These are phyloP conservation scores for Crithidia fasciculata DNA, from an alignment of 208 protist species.

Conservation along the genomic window DNA sequence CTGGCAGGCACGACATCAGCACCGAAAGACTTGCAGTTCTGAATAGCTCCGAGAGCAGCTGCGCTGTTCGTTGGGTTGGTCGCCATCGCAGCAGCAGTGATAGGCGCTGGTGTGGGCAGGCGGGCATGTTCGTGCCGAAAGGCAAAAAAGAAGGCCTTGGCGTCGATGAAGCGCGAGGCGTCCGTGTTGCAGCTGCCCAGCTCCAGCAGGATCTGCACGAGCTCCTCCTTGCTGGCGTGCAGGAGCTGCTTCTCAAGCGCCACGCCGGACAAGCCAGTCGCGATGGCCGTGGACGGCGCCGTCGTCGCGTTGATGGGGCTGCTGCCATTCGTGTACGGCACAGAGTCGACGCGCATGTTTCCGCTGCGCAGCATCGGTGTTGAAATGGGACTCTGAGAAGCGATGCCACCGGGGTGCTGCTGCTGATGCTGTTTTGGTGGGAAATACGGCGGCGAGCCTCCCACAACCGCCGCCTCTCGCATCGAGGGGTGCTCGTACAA, in stretches of 20 bases:
- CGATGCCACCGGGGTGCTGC: too few relatives aligned
- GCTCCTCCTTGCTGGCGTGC: constrained; percentile 57
- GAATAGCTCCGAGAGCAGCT: too few relatives aligned
- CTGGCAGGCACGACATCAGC: too few relatives aligned
- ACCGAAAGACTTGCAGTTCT: too few relatives aligned
- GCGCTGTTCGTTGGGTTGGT: neutral
- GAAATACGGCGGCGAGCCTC: neutral
- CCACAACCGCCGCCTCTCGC: too few relatives aligned
- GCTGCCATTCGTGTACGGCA: too few relatives aligned
- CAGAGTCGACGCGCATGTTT: too few relatives aligned
- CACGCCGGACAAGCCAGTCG: constrained; percentile 22
- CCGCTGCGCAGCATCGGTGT: too few relatives aligned
- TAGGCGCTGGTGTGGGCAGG: neutral
- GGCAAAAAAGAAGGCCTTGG: constrained; percentile 67
- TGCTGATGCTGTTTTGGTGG: too few relatives aligned
- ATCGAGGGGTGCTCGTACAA: too few relatives aligned
- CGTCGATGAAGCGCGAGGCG: constrained; percentile 69
- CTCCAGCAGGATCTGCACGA: constrained; percentile 77
- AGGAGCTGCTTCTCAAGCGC: constrained; percentile 66
- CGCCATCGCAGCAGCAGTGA: neutral
- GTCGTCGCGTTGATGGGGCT: neutral
- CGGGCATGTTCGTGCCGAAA: constrained; percentile 42
- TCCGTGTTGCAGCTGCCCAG: constrained; percentile 67
- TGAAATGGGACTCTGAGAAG: too few relatives aligned
- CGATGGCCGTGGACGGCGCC: neutral